phyloP scores from a whole-genome alignment of 2,329 filamentous ascomycete species.

The Dryadomyces quercus-mongolicae region DNA sequence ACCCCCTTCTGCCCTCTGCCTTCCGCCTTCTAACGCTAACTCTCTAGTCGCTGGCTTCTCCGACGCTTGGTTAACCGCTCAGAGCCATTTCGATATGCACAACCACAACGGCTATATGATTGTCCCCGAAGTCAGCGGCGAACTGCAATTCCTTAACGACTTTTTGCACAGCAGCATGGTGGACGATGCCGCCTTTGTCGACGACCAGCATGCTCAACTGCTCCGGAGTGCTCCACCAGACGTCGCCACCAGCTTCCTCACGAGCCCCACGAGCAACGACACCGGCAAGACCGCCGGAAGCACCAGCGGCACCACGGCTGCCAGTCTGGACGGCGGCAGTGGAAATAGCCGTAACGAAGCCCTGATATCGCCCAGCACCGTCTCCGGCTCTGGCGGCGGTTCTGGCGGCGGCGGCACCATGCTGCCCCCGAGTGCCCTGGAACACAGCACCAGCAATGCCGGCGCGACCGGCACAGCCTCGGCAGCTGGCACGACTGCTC shows the following conservation, averaged over 20 bases:
- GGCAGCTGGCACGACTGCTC: not conserved
- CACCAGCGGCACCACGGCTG: conserved; percentile 19
- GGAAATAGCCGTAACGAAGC: not conserved
- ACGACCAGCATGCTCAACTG: conserved; percentile 43
- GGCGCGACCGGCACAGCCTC: not conserved
- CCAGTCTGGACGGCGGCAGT: not conserved
- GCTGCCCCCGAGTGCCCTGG: conserved; percentile 34
- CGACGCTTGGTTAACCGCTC: conserved; percentile 68
- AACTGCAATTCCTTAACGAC: conserved; percentile 94
- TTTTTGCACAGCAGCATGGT: conserved; percentile 87
- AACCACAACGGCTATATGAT: conserved; percentile 93
- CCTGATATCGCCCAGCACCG: not conserved
- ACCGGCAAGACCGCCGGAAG: not conserved
- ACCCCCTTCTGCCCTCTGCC: too few relatives aligned
- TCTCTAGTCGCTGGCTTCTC: conserved; percentile 61
- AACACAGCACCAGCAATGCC: not conserved
- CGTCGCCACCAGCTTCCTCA: conserved; percentile 36
- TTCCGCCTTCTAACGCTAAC: not conserved
- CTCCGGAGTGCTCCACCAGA: conserved; percentile 30
- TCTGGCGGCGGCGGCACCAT: conserved; percentile 33
- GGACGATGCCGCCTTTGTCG: conserved; percentile 65
- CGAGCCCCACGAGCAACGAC: conserved; percentile 19
- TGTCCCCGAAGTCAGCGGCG: conserved; percentile 80
- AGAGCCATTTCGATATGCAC: conserved; percentile 88
- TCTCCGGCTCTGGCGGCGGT: not conserved